A percentile compares a stretch with the other conserved stretches of the same genome.
These are phyloP conservation scores for Skeletonema costatum DNA, from an alignment of 108 stramenopile genomes.

Conservation along the genomic window DNA sequence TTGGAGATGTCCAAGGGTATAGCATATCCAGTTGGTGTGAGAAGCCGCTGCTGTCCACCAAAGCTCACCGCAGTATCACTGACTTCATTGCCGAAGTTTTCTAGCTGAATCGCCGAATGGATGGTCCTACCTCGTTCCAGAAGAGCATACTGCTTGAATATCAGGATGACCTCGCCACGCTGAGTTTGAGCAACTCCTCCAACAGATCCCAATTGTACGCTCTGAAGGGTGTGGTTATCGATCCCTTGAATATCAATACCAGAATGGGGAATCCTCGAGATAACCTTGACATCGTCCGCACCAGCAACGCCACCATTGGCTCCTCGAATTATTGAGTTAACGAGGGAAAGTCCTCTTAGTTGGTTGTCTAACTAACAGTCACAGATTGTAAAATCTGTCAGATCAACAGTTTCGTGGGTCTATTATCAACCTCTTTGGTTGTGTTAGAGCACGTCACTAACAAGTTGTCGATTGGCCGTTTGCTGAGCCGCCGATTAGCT, in stretches of 20 bases:
- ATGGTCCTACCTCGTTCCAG: background rate
- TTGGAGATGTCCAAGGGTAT: conserved; percentile 15
- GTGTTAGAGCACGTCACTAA: no score
- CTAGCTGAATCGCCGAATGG: background rate
- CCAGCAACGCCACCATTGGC: background rate
- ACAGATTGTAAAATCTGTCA: no score
- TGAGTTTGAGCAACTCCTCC: background rate
- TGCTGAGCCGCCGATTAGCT: no score
- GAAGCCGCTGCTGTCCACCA: conserved; percentile 34
- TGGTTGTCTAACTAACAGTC: no score
- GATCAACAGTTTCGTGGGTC: no score
- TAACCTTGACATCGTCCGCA: background rate
- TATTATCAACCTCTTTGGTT: no score
- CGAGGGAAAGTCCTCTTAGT: no score
- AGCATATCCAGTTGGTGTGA: conserved; percentile 32
- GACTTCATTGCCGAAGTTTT: background rate
- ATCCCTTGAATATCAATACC: background rate
- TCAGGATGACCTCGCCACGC: background rate
- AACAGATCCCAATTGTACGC: background rate
- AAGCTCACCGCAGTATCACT: background rate
- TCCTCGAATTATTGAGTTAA: no score
- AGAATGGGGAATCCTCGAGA: background rate
- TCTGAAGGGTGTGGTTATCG: background rate
- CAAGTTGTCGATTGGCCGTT: no score
- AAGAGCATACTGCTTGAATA: background rate